These are phyloP conservation scores for Aspergillus versicolor DNA, from an alignment of 2,329 filamentous ascomycete genomes.

Conservation along the genomic window DNA sequence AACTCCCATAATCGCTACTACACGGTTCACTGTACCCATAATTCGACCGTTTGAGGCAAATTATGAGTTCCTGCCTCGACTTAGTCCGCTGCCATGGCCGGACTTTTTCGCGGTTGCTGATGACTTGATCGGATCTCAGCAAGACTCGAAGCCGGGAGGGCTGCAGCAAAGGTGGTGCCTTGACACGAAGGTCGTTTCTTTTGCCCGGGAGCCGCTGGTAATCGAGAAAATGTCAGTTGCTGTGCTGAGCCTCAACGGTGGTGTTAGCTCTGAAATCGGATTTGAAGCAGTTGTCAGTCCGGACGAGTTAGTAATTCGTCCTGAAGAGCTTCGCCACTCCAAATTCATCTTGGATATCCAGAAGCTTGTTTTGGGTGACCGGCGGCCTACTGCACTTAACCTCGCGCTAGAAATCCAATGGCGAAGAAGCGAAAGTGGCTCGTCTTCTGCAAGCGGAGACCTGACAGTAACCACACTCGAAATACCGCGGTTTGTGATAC, in stretches of 20 bases:
- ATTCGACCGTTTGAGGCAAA: constrained; percentile 87
- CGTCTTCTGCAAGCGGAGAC: constrained; percentile 25
- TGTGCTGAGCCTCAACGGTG: constrained; percentile 61
- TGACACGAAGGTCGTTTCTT: constrained; percentile 69
- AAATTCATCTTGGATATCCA: constrained; percentile 72
- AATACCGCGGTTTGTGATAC: constrained; percentile 76
- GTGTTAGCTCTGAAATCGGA: constrained; percentile 56
- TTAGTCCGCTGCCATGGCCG: constrained; percentile 80
- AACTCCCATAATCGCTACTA: constrained; percentile 74
- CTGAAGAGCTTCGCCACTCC: constrained; percentile 69
- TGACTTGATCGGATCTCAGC: constrained; percentile 29
- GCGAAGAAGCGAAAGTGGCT: constrained; percentile 55
- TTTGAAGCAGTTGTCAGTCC: constrained; percentile 32
- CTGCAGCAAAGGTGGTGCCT: constrained; percentile 80
- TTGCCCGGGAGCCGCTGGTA: constrained; percentile 63
- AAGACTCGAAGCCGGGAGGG: constrained; percentile 51
- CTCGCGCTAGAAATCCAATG: constrained; percentile 74
- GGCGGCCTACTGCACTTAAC: constrained; percentile 71
- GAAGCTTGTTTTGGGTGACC: constrained; percentile 78
- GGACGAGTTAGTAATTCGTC: constrained; percentile 50
- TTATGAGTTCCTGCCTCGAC: constrained; percentile 78
- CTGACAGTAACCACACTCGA: constrained; percentile 68
- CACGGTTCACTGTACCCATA: constrained; percentile 68
- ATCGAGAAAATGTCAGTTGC: constrained; percentile 66
- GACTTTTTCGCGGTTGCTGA: constrained; percentile 71